Conservation (phyloP, 1,284 basidiomycete species). For the Puccinia coronata region DNA sequence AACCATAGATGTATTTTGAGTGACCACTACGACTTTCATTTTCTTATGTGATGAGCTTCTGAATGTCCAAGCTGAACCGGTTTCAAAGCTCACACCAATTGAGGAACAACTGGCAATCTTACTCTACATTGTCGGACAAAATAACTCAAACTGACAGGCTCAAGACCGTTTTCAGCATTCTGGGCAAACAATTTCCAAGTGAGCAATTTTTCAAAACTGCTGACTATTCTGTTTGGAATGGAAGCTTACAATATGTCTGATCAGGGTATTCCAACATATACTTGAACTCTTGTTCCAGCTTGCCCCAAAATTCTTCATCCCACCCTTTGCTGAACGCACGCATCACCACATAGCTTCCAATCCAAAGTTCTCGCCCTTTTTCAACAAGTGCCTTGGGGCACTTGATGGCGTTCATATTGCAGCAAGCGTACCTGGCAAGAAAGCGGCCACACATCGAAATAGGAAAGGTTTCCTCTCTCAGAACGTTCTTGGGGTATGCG, state of each 20-base stretch:
- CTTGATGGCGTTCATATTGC: slow-evolving; percentile 61
- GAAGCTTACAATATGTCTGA: no score
- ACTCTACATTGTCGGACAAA: background rate
- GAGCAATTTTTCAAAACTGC: no score
- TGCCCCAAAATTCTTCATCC: background rate
- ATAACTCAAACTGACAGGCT: slow-evolving; percentile 4
- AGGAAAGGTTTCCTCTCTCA: slow-evolving; percentile 59
- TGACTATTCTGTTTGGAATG: no score
- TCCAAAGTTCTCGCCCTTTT: slow-evolving; percentile 60
- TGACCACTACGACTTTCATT: background rate
- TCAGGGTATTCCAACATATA: slow-evolving; percentile 2
- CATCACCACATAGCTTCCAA: slow-evolving; percentile 52
- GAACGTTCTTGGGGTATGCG: slow-evolving; percentile 58
- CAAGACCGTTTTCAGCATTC: slow-evolving; percentile 49
- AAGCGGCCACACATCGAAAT: slow-evolving; percentile 56
- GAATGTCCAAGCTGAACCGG: background rate
- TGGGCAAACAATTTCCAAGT: slow-evolving; percentile 50
- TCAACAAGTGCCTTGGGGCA: slow-evolving; percentile 60
- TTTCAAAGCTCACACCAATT: background rate
- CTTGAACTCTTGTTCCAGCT: background rate
- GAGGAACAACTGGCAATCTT: slow-evolving; percentile 9
- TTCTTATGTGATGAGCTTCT: background rate
- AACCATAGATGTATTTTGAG: background rate
- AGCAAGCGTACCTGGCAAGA: slow-evolving; percentile 54
- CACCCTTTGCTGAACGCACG: background rate